These are phyloP conservation scores for Epicoccum sorghinum DNA, from an alignment of 2,329 filamentous ascomycete genomes.

Conservation along the genomic window DNA sequence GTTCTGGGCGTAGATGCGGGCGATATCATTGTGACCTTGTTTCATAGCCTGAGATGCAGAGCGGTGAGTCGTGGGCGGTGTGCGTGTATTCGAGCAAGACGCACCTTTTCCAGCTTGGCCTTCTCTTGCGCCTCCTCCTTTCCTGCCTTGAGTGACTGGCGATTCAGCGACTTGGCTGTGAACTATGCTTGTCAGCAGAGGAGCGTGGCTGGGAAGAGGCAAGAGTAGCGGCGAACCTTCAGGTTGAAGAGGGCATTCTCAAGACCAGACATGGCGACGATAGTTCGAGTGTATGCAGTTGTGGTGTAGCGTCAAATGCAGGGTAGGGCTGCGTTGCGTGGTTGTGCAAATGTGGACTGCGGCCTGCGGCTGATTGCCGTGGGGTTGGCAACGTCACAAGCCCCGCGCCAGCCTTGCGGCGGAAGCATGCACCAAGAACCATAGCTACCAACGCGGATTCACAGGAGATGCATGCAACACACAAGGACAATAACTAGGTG, in stretches of 20 bases:
- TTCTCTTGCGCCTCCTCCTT: conserved; percentile 68
- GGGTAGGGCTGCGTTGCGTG: conserved; percentile 5
- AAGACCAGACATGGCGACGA: conserved; percentile 61
- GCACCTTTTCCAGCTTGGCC: conserved; percentile 65
- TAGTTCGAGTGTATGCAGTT: conserved; percentile 6
- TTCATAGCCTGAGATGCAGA: conserved; percentile 59
- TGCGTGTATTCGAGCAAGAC: background rate
- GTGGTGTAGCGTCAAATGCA: conserved; percentile 18
- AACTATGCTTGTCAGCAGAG: conserved; percentile 53
- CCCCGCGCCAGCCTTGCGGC: conserved; percentile 9
- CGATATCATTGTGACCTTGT: conserved; percentile 65
- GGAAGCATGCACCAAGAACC: background rate
- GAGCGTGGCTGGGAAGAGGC: conserved; percentile 3
- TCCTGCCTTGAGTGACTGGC: conserved; percentile 65
- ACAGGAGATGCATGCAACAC: background rate
- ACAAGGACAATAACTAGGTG: background rate
- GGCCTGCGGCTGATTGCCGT: conserved; percentile 38
- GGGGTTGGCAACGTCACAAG: conserved; percentile 36
- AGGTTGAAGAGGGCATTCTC: conserved; percentile 68
- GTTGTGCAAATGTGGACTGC: conserved; percentile 28
- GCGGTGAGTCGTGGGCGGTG: background rate
- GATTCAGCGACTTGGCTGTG: conserved; percentile 67
- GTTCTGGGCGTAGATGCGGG: conserved; percentile 68
- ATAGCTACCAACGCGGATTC: background rate
- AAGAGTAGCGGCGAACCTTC: conserved; percentile 54